Evolutionary conservation across 2,329 filamentous ascomycete species (phyloP), one percentile per base, ranked within the genome.

Genomic region (Fusarium longipes): DNA sequence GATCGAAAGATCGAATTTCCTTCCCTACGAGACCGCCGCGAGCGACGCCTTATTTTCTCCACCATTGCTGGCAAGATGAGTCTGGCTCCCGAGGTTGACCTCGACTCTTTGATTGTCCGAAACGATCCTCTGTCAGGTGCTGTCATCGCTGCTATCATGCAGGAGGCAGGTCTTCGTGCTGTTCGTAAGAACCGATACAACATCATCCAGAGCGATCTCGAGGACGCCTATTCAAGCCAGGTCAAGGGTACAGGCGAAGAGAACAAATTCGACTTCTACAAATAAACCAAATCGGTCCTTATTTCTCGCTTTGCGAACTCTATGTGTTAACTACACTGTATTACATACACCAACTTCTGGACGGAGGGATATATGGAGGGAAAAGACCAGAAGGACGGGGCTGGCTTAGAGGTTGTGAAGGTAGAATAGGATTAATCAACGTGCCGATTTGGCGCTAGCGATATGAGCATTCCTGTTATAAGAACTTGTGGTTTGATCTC

Each of bases 1-100:
- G 96, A 99, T 81, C 88, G 96, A 77, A 99, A 99, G 86, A 99
- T 99, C 70, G 96, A 99, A 81, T 99, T 99, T 81, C 96, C 96
- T n/a, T 93, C 88, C 63, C 87, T 99, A 68, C 89, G 94, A 70
- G 96, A 99, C 78, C 91, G 96, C 73, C 91, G 96, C 75, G 96
- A 99, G 85, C 90, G 96, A 72, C 91, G 96, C 51, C 87, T 99
- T 75, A 99, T 99, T 80, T 99, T 99, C 86, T 89, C 87, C 59
- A 99, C 96, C n/a, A 97, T 99, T 76, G 95, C 96, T 15, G 84
- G 89, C 74, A 97, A 97, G 86, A 99, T 99, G 96, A 97, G 93
- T 70, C 83, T 99, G 72, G 94, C 93, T 14, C 96, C 96, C 44
- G 96, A 99, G 79, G 96, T 97, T 55, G 96, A 99, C 78, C 84